Conservation (phyloP, 768 basidiomycete species). For the Lentinus tigrinus region DNA sequence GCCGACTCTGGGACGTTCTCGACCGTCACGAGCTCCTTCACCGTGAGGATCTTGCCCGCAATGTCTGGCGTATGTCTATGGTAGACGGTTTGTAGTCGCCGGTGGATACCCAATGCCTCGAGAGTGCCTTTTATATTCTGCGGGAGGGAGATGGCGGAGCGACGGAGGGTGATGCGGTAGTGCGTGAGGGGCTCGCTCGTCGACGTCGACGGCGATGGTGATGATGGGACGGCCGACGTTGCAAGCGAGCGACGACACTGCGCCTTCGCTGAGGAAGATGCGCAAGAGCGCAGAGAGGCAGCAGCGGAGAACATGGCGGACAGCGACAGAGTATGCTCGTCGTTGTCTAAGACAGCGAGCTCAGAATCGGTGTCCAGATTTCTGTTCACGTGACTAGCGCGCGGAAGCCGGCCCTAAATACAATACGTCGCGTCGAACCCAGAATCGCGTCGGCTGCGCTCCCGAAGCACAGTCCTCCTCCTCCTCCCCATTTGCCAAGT, state of each 20-base stretch:
- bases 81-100: slow-evolving; percentile 83
- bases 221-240: neutral
- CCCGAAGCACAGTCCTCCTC: too few species aligned
- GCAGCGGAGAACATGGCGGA: slow-evolving; percentile 9
- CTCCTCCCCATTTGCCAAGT: too few species aligned
- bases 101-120: slow-evolving; percentile 78
- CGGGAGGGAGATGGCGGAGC: slow-evolving; percentile 84
- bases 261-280: neutral
- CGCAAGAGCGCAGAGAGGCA: slow-evolving; percentile 5
- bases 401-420: slow-evolving; percentile 8
- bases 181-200: slow-evolving; percentile 53
- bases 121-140: slow-evolving; percentile 70
- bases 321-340: neutral
- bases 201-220: neutral
- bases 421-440: slow-evolving; percentile 1
- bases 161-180: slow-evolving; percentile 85
- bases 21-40: slow-evolving; percentile 91
- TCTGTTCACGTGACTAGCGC: slow-evolving; percentile 15
- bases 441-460: too few species aligned
- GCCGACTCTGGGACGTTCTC: slow-evolving; percentile 71
- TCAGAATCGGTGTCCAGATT: neutral
- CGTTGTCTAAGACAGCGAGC: slow-evolving; percentile 8
- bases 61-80: slow-evolving; percentile 68
- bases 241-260: slow-evolving; percentile 4
- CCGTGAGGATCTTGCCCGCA: slow-evolving; percentile 80